These are phyloP conservation scores for Sarocladium oryzae DNA, from an alignment of 2,329 filamentous ascomycete species.

Conservation along the genomic window DNA sequence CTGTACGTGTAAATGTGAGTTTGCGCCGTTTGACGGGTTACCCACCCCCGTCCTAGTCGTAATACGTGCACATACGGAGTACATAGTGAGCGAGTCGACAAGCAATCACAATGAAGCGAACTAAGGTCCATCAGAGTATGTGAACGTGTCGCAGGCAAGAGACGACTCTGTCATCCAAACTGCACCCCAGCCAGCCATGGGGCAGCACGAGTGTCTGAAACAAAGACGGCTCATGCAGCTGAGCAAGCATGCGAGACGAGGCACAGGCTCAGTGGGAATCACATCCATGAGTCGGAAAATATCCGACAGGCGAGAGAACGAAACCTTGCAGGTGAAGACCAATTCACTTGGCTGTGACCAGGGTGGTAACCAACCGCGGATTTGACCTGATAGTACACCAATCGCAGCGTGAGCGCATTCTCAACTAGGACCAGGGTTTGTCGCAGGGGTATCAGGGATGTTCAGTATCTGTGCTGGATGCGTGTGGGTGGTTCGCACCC, in stretches of 20 bases:
- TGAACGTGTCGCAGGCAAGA: too few relatives aligned
- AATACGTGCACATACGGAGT: too few relatives aligned
- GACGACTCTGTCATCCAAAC: too few relatives aligned
- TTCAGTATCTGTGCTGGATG: not conserved
- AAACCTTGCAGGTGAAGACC: not conserved
- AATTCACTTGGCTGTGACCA: not conserved
- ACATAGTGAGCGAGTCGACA: too few relatives aligned
- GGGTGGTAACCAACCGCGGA: conserved; percentile 2
- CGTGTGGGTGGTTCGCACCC: too few relatives aligned
- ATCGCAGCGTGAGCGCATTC: conserved; percentile 3
- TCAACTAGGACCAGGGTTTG: not conserved
- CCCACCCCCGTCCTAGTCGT: too few relatives aligned
- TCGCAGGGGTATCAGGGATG: conserved; percentile 1
- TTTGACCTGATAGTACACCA: not conserved
- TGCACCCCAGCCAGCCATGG: too few relatives aligned
- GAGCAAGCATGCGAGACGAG: not conserved
- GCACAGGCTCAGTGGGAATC: not conserved
- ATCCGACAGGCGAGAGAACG: not conserved
- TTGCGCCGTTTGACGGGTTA: too few relatives aligned
- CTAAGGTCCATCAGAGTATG: too few relatives aligned
- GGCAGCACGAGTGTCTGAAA: too few relatives aligned
- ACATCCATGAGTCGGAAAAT: conserved; percentile 3
- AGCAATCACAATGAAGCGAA: not conserved
- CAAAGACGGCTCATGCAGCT: too few relatives aligned
- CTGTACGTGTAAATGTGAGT: too few relatives aligned